Base-by-base conservation (phyloP, 2,329 filamentous ascomycete genomes). In the Aspergillus sp. region DNA sequence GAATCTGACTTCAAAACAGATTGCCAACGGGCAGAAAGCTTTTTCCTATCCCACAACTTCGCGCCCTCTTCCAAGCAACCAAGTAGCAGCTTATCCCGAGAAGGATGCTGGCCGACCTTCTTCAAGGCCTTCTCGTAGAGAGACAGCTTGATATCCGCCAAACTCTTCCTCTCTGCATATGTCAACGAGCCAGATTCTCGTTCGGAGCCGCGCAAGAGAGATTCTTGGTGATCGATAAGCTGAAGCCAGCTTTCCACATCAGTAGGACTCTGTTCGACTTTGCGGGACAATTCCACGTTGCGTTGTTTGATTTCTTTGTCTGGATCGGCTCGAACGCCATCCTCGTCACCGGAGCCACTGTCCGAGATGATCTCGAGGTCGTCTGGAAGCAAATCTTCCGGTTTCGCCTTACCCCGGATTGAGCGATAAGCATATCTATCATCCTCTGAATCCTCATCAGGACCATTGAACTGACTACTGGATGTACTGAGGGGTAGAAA, bases 211-310 rank as follows among this genome's bases (percentile, higher is more conserved):
- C 75, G 75, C 40, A 93, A 73, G 50, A 95, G 76, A 2, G 72
- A 69, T 56, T 91, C 85, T 71, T 97, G 93, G 55, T 96, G 85
- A 6, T 85, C 75, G 43, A 93, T 87, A n/a, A 97, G 78, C 34
- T 83, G 79, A 14, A 95, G 70, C 93, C 93, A 97, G 16, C 84
- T 79, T 40, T 85, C 75, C 17, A 89, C 77, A 63, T 95, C 82
- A 5, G 78, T 69, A 1, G 91, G 89, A 19, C 83, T 70, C 1
- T 87, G 77, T 50, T 87, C 85, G 31, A 91, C 84, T 25, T 70
- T 78, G 11, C 80, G 82, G 2, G 81, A 83, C 6, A 97, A 76
- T 47, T 85, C 76, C 0, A 87, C 64, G 54, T 76, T 71, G 17
- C 58, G 67, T 29, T 65, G 55, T 47, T 66, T 65, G 20, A 81